phyloP scores from a whole-genome alignment of 2,329 filamentous ascomycete genomes.

The Stagonosporopsis vannaccii region DNA sequence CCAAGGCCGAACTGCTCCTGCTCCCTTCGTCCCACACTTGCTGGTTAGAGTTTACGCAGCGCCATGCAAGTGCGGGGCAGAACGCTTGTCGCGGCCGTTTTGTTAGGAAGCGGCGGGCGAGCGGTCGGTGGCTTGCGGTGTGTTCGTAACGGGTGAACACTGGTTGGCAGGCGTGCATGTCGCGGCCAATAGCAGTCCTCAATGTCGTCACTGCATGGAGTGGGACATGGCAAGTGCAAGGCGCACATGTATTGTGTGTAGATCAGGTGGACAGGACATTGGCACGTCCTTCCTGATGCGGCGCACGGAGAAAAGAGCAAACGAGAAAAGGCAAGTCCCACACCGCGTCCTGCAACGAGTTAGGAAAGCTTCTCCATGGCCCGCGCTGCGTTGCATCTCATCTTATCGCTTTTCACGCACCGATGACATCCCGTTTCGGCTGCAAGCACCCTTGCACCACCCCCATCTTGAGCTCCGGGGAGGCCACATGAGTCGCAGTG shows the following conservation, averaged over 20 bases:
- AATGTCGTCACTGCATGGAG: neutral
- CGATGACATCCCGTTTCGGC: slow-evolving; percentile 4
- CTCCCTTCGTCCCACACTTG: slow-evolving; percentile 11
- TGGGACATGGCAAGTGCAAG: neutral
- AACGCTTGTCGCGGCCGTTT: slow-evolving; percentile 9
- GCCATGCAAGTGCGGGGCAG: slow-evolving; percentile 7
- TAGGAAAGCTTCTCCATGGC: neutral
- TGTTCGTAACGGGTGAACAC: neutral
- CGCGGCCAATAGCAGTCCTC: neutral
- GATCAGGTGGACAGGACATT: neutral
- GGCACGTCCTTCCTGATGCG: slow-evolving; percentile 1
- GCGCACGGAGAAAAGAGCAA: neutral
- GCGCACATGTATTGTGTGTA: neutral
- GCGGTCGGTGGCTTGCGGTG: slow-evolving; percentile 2
- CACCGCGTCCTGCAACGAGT: neutral
- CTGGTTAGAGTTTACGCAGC: slow-evolving; percentile 14
- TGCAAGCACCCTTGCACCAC: slow-evolving; percentile 9
- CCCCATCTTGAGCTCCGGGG: too few species aligned
- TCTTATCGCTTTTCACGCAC: neutral
- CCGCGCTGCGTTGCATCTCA: slow-evolving; percentile 4
- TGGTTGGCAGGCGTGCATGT: neutral
- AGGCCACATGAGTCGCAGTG: neutral
- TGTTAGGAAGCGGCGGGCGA: neutral
- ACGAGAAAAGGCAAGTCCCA: slow-evolving; percentile 14
- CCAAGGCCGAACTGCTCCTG: slow-evolving; percentile 8